These are phyloP conservation scores for Plantago coronopus DNA, from an alignment of 305 asterid genomes.

Conservation along the genomic window DNA sequence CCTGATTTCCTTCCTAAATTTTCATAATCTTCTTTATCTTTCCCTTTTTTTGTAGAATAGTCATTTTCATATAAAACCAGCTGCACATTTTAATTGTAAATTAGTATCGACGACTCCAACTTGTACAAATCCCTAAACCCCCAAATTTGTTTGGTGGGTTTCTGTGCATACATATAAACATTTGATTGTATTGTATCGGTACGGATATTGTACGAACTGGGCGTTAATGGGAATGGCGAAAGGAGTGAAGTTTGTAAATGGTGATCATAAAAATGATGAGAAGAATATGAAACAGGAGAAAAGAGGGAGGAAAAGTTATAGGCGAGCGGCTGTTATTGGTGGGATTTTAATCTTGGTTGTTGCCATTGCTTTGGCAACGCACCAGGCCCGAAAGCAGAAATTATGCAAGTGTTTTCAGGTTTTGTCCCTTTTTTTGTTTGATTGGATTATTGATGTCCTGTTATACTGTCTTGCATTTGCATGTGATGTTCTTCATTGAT, in stretches of 20 bases:
- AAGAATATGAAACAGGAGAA: conserved; percentile 29
- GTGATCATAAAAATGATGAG: conserved; percentile 19
- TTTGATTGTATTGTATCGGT: neutral
- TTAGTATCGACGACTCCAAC: neutral
- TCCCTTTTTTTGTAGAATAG: neutral
- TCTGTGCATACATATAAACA: neutral
- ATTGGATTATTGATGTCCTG: neutral
- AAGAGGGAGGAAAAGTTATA: conserved; percentile 34
- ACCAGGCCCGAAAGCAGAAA: conserved; percentile 39
- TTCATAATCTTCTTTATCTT: neutral
- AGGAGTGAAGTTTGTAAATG: conserved; percentile 39
- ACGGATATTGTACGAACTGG: too few relatives aligned
- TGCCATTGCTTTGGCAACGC: conserved; percentile 45
- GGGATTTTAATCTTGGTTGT: conserved; percentile 47
- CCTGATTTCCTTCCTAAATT: conserved; percentile 1
- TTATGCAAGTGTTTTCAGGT: conserved; percentile 81
- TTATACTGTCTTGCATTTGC: neutral
- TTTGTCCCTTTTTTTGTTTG: neutral
- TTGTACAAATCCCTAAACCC: neutral
- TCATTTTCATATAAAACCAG: neutral
- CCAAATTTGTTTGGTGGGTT: conserved; percentile 5
- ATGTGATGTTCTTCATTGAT: neutral
- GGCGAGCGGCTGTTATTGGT: conserved; percentile 45
- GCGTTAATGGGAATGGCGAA: conserved; percentile 48
- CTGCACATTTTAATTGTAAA: neutral